Evolutionary conservation across 768 basidiomycete genomes (phyloP), one percentile per base, ranked within the genome.

Genomic region (Psilocybe cubensis): DNA sequence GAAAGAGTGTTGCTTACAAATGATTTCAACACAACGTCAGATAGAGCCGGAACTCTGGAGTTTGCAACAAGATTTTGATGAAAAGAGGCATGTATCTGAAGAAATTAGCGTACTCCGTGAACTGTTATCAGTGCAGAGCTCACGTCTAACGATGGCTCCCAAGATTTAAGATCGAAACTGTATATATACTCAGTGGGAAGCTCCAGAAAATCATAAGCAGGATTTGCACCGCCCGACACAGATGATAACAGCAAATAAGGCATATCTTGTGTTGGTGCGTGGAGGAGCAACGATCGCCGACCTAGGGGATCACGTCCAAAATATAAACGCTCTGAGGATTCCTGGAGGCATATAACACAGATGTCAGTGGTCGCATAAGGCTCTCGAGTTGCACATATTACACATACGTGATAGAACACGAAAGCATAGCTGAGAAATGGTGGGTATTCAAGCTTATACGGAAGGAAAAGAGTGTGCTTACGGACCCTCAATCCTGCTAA

Each of bases 301-400:
- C 94, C 94, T 2, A 95, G 81, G 3, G 92, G 92, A 70, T 96
- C 94, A 52, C 92, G 80, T 14, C 81, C 89, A 65, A 89, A 94
- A 72, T 84, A 91, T 8, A 96, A 64, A 28, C 70, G 78, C 27
- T 74, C 68, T 7, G 78, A 74, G 43, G 60, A 40, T 50, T 68
- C 71, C 87, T 88, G 61, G 24, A 40, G 17, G 46, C n/a, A n/a
- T n/a, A n/a, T n/a, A n/a, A n/a, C n/a, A n/a, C n/a, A n/a, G n/a
- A n/a, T n/a, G n/a, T n/a, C n/a, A n/a, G n/a, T n/a, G n/a, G n/a
- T n/a, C n/a, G n/a, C n/a, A n/a, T n/a, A n/a, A n/a, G n/a, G n/a
- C n/a, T n/a, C n/a, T n/a, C n/a, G n/a, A n/a, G n/a, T n/a, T n/a
- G n/a, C n/a, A n/a, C n/a, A n/a, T n/a, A n/a, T n/a, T n/a, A n/a